phyloP scores from a whole-genome alignment of 306 rosid genomes.

The Prunus dulcis region DNA sequence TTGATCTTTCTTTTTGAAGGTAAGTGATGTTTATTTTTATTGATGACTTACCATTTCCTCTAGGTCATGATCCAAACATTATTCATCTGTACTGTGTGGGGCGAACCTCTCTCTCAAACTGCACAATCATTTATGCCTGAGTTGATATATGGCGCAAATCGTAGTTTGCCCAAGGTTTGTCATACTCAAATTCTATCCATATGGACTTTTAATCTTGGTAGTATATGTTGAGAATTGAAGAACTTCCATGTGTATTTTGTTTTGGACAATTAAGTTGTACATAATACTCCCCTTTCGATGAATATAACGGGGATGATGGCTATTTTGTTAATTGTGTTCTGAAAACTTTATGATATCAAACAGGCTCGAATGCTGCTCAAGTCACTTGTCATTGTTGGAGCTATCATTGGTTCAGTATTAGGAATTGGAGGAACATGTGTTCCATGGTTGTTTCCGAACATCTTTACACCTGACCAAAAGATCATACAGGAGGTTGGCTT shows the following conservation, averaged over 20 bases:
- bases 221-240: not conserved
- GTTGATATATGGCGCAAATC: slow-evolving; percentile 60
- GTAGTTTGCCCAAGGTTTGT: slow-evolving; percentile 71
- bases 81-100: slow-evolving; percentile 79
- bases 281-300: not conserved
- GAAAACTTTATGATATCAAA: slow-evolving; percentile 15
- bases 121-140: slow-evolving; percentile 96
- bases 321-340: slow-evolving; percentile 10
- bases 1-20: slow-evolving; percentile 17
- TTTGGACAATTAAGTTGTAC: not conserved
- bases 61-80: slow-evolving; percentile 90
- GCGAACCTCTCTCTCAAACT: slow-evolving; percentile 95
- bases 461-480: slow-evolving; percentile 69
- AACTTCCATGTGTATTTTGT: not conserved
- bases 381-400: slow-evolving; percentile 75
- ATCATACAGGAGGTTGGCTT: slow-evolving; percentile 68
- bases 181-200: not conserved
- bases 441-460: slow-evolving; percentile 75
- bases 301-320: not conserved
- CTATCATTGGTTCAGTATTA: slow-evolving; percentile 50
- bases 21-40: slow-evolving; percentile 13
- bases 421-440: slow-evolving; percentile 68
- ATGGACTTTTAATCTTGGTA: not conserved
- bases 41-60: slow-evolving; percentile 22
- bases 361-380: slow-evolving; percentile 77